Evolutionary conservation across 2,329 filamentous ascomycete genomes (phyloP).

Genomic region (Stachybotrys chlorohalonatus): DNA sequence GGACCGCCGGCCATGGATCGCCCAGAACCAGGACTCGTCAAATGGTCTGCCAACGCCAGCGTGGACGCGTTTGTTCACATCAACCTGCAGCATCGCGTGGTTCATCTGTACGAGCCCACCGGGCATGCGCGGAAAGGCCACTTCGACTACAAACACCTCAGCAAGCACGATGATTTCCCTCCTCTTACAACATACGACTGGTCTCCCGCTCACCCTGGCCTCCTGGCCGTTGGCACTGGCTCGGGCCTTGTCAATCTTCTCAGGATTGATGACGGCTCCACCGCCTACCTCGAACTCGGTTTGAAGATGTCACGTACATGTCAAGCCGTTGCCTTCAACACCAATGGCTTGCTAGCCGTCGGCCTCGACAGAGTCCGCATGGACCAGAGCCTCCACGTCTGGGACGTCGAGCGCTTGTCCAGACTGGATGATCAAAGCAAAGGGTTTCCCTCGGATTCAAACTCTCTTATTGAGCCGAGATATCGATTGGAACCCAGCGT

Average conservation of each 20-base stretch:
- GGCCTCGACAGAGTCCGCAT: constrained; percentile 74
- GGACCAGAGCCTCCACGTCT: constrained; percentile 74
- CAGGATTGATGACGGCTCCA: constrained; percentile 62
- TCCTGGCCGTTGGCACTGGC: constrained; percentile 67
- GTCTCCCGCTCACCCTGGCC: constrained; percentile 51
- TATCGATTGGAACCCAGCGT: constrained; percentile 56
- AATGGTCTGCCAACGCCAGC: constrained; percentile 53
- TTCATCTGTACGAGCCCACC: constrained; percentile 54
- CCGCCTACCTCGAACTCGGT: constrained; percentile 54
- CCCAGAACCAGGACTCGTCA: constrained; percentile 53
- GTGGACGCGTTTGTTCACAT: constrained; percentile 56
- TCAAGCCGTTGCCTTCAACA: constrained; percentile 74
- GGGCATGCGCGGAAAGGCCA: constrained; percentile 46
- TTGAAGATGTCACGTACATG: constrained; percentile 70
- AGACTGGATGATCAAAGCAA: constrained; percentile 34
- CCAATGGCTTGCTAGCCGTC: constrained; percentile 62
- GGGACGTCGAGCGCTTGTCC: constrained; percentile 61
- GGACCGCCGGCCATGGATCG: constrained; percentile 38
- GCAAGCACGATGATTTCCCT: constrained; percentile 54
- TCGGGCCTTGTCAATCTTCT: constrained; percentile 69
- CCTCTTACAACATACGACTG: constrained; percentile 58
- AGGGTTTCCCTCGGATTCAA: constrained; percentile 40
- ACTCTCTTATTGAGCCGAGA: constrained; percentile 46
- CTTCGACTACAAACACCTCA: constrained; percentile 49
- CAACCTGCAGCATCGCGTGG: constrained; percentile 53